phyloP scores from a whole-genome alignment of 2,329 filamentous ascomycete genomes.

The Sclerotinia nivalis region DNA sequence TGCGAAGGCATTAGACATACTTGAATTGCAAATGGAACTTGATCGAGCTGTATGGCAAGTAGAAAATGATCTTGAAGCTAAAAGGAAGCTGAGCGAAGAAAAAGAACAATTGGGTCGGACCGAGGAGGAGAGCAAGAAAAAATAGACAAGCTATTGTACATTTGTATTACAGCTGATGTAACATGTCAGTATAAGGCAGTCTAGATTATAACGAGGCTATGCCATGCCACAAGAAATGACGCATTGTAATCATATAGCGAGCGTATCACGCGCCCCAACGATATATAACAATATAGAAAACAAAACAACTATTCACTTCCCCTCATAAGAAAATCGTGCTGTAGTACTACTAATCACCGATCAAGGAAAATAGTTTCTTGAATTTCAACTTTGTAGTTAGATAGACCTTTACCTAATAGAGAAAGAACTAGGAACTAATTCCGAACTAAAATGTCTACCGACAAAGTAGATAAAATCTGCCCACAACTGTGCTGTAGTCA shows the following conservation, averaged over 20 bases:
- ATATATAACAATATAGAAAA: constrained; percentile 7
- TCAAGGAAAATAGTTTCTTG: constrained; percentile 5
- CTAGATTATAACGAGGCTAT: constrained; percentile 7
- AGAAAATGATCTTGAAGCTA: constrained; percentile 44
- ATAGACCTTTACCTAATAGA: constrained; percentile 13
- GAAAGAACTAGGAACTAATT: constrained; percentile 17
- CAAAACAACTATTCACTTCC: constrained; percentile 7
- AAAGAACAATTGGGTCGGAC: constrained; percentile 30
- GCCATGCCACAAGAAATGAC: constrained; percentile 8
- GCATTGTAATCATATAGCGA: constrained; percentile 13
- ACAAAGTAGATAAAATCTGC: constrained; percentile 17
- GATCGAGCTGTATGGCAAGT: constrained; percentile 78
- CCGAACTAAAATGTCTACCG: constrained; percentile 20
- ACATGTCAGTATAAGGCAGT: not conserved
- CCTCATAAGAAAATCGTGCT: not conserved
- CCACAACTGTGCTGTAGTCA: constrained; percentile 3
- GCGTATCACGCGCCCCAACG: constrained; percentile 1
- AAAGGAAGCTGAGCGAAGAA: constrained; percentile 36
- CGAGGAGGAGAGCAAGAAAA: constrained; percentile 29
- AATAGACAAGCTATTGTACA: constrained; percentile 22
- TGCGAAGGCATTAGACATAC: constrained; percentile 63
- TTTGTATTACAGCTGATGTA: constrained; percentile 1
- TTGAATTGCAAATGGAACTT: constrained; percentile 70
- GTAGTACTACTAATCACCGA: constrained; percentile 2
- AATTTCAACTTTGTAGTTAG: not conserved